Conservation (phyloP, 2,329 filamentous ascomycete genomes). For the Colletotrichum abscissum region DNA sequence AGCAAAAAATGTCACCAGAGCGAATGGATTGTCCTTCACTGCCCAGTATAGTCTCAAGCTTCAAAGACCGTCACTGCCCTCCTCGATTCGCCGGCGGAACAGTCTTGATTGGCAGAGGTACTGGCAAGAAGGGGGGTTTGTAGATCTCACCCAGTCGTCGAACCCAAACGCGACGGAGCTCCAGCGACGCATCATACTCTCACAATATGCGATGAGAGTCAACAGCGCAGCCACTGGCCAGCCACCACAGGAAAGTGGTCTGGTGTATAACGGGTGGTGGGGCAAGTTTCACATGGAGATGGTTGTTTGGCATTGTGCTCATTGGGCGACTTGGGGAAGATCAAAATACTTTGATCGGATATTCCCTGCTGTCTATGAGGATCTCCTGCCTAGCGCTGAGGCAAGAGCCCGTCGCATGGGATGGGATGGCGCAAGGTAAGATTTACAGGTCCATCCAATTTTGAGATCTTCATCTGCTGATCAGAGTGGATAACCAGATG, state of each 20-base stretch:
- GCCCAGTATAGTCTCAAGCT: too few relatives aligned
- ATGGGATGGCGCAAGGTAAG: slow-evolving; percentile 49
- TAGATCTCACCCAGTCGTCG: too few relatives aligned
- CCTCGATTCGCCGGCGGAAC: too few relatives aligned
- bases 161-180: too few relatives aligned
- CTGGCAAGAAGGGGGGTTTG: too few relatives aligned
- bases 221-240: slow-evolving; percentile 49
- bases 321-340: slow-evolving; percentile 52
- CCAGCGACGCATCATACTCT: slow-evolving; percentile 41
- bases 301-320: slow-evolving; percentile 53
- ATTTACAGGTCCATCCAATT: too few relatives aligned
- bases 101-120: too few relatives aligned
- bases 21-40: too few relatives aligned
- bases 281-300: slow-evolving; percentile 57
- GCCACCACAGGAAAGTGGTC: slow-evolving; percentile 22
- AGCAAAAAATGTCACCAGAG: too few relatives aligned
- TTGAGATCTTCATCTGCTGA: too few relatives aligned
- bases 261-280: slow-evolving; percentile 47
- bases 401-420: slow-evolving; percentile 51
- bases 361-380: slow-evolving; percentile 55
- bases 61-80: too few relatives aligned
- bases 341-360: slow-evolving; percentile 47
- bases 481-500: slow-evolving; percentile 38
- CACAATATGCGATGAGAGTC: slow-evolving; percentile 55
- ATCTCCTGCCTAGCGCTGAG: slow-evolving; percentile 53